Conservation (phyloP, 2,329 filamentous ascomycete genomes). For the Diaporthe velutina region DNA sequence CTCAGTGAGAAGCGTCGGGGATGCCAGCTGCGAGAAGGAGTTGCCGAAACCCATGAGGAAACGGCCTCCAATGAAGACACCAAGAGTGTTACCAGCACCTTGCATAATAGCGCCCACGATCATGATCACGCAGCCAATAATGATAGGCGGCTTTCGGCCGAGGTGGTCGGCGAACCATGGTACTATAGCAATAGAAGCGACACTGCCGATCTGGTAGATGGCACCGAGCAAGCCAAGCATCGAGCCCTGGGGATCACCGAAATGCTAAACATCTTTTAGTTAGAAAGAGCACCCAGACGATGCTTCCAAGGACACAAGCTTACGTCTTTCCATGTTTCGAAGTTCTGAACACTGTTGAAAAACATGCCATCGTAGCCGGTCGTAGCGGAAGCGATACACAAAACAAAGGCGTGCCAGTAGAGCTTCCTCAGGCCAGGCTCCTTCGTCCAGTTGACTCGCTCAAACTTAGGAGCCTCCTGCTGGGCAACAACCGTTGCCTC, state of each 20-base stretch:
- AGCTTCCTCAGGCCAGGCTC: conserved; percentile 69
- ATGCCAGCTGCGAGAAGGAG: conserved; percentile 63
- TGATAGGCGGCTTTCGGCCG: conserved; percentile 66
- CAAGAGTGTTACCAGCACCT: conserved; percentile 60
- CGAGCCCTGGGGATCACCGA: conserved; percentile 58
- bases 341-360: conserved; percentile 59
- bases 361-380: conserved; percentile 68
- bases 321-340: conserved; percentile 56
- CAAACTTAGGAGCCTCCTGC: conserved; percentile 64
- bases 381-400: conserved; percentile 67
- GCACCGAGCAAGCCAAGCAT: conserved; percentile 67
- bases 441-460: conserved; percentile 64
- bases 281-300: not conserved
- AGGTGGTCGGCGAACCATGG: conserved; percentile 67
- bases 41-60: conserved; percentile 71
- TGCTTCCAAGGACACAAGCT: not conserved
- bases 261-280: conserved; percentile 50
- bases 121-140: conserved; percentile 68
- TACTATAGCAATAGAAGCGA: conserved; percentile 69
- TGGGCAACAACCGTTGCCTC: conserved; percentile 49
- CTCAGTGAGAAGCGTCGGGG: conserved; percentile 66
- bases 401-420: conserved; percentile 65
- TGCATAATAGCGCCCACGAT: conserved; percentile 68
- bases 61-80: conserved; percentile 67
- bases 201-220: conserved; percentile 71